Conservation (phyloP, 352 stramenopile genomes). For the Sclerospora graminicola region DNA sequence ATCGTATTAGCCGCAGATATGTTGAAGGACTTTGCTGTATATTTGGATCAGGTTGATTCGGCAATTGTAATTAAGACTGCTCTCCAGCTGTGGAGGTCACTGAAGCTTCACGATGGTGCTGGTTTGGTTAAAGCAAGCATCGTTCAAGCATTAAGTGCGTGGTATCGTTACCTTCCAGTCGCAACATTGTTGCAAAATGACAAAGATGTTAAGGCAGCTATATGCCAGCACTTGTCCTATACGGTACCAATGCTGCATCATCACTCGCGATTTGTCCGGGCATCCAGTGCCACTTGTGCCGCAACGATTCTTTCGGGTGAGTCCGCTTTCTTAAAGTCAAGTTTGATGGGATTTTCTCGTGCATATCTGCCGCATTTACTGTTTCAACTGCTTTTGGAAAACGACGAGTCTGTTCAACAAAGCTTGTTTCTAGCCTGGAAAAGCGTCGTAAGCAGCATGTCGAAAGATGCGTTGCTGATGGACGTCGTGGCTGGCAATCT, state of each 20-base stretch:
- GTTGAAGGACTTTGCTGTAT: constrained; percentile 30
- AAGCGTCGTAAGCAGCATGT: constrained; percentile 19
- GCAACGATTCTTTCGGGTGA: constrained; percentile 27
- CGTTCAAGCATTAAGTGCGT: constrained; percentile 27
- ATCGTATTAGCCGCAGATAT: constrained; percentile 48
- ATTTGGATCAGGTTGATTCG: constrained; percentile 16
- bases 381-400: constrained; percentile 48
- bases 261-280: constrained; percentile 27
- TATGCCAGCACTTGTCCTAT: constrained; percentile 26
- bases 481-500: constrained; percentile 12
- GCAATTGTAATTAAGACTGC: constrained; percentile 15
- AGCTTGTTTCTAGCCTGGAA: constrained; percentile 36
- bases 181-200: constrained; percentile 18
- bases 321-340: constrained; percentile 5
- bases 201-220: constrained; percentile 5
- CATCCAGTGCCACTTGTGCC: constrained; percentile 35
- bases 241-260: constrained; percentile 55
- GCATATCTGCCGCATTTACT: constrained; percentile 47
- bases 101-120: constrained; percentile 14
- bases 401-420: constrained; percentile 15
- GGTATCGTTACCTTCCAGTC: constrained; percentile 25
- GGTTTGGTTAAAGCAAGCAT: constrained; percentile 26
- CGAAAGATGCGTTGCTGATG: constrained; percentile 13
- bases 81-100: constrained; percentile 31
- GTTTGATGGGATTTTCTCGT: constrained; percentile 8